These are phyloP conservation scores for Aspergillus sp. DNA, from an alignment of 2,329 filamentous ascomycete species.

Conservation along the genomic window DNA sequence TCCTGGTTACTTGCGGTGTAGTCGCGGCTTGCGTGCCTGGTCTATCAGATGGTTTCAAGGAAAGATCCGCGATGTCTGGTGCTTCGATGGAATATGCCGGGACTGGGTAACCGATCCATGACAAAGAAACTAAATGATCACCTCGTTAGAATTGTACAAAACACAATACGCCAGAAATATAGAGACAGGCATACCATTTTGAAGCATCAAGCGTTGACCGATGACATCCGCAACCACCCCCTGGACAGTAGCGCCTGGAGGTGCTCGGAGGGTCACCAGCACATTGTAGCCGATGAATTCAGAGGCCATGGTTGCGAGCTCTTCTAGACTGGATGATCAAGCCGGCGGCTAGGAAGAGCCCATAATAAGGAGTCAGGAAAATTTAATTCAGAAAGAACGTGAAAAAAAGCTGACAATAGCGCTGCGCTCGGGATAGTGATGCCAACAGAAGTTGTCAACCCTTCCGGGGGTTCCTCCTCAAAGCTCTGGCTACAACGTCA, in stretches of 20 bases:
- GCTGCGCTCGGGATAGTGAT: slow-evolving; percentile 9
- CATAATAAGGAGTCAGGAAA: slow-evolving; percentile 7
- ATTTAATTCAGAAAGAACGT: neutral
- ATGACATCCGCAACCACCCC: slow-evolving; percentile 71
- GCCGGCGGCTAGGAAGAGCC: neutral
- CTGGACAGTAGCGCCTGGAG: slow-evolving; percentile 63
- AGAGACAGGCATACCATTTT: slow-evolving; percentile 59
- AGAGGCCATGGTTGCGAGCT: slow-evolving; percentile 57
- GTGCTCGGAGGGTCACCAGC: slow-evolving; percentile 67
- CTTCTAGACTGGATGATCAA: neutral
- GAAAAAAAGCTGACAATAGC: neutral
- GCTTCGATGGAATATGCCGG: slow-evolving; percentile 58
- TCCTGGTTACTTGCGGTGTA: slow-evolving; percentile 17
- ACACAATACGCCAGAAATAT: neutral
- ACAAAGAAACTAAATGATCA: slow-evolving; percentile 41
- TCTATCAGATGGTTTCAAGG: slow-evolving; percentile 23
- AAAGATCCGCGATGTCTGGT: slow-evolving; percentile 58
- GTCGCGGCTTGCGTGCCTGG: slow-evolving; percentile 19
- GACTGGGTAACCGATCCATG: slow-evolving; percentile 54
- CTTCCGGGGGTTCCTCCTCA: slow-evolving; percentile 18
- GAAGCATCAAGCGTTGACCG: slow-evolving; percentile 67
- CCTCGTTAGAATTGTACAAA: slow-evolving; percentile 21
- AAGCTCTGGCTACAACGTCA: slow-evolving; percentile 18
- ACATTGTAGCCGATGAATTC: slow-evolving; percentile 77
- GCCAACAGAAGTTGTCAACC: slow-evolving; percentile 17